Evolutionary conservation across 78 protist genomes (phyloP), one percentile per base, ranked within the genome.

Genomic region (Anaeramoeba flamelloides): DNA sequence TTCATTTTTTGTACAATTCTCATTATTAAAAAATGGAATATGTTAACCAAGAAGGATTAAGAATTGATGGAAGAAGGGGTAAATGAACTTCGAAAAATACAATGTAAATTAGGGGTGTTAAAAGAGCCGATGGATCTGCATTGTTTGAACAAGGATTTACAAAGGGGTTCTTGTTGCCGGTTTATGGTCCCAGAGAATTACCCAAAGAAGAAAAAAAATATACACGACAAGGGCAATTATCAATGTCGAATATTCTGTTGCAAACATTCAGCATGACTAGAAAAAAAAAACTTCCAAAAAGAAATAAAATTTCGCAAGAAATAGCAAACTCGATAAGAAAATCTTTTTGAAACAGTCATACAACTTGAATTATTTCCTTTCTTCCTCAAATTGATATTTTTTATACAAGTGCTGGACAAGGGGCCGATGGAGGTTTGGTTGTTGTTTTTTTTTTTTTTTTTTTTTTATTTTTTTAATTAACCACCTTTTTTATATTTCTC

Each of bases 381-480:
- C 8, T 88, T 95, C 2, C 91, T 89, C 36, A 92, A 93, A 34
- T 87, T 84, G 69, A 85, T 95, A 4, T 86, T 34, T 74, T 39
- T 95, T 30, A 88, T 89, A 4, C 91, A 93, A 1, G 69, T 95
- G 31, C 98, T 93, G 69, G 78, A 92, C 0, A 96, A 95, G 26
- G 98, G 97, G 1, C 91, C 81, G 12, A 0, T n/a, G n/a, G n/a
- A n/a, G n/a, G n/a, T n/a, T n/a, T n/a, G n/a, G n/a, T n/a, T n/a
- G n/a, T n/a, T n/a, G n/a, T n/a, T n/a, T n/a, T n/a, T n/a, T n/a
- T n/a, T n/a, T n/a, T n/a, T n/a, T n/a, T n/a, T n/a, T n/a, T n/a
- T n/a, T n/a, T n/a, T n/a, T n/a, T n/a, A n/a, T n/a, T n/a, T n/a
- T n/a, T n/a, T n/a, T n/a, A n/a, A n/a, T n/a, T n/a, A n/a, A n/a